Percentiles rank a stretch among this genome's conserved stretches.
These are phyloP conservation scores for Termitomyces sp. DNA, from an alignment of 768 basidiomycete species.

Conservation along the genomic window DNA sequence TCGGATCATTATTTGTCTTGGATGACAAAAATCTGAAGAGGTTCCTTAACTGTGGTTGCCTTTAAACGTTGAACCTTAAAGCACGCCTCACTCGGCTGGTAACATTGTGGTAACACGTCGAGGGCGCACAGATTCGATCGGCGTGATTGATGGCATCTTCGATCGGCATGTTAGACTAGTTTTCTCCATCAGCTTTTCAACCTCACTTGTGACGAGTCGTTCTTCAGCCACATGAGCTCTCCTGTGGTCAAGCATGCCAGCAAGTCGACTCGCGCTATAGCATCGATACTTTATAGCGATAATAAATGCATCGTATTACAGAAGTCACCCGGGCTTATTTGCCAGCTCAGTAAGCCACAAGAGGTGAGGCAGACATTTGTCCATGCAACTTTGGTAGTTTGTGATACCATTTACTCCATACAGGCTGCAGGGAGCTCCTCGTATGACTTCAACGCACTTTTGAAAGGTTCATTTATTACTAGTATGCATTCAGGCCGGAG, in stretches of 20 bases:
- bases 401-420: neutral
- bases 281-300: conserved; percentile 43
- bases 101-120: too few relatives aligned
- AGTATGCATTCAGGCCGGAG: neutral
- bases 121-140: neutral
- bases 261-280: neutral
- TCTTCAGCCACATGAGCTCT: neutral
- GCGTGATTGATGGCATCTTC: too few relatives aligned
- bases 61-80: neutral
- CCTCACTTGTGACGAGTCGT: too few relatives aligned
- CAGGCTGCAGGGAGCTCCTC: conserved; percentile 1
- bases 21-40: neutral
- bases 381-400: neutral
- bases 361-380: neutral
- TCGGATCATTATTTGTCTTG: neutral
- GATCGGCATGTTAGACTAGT: too few relatives aligned
- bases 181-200: too few relatives aligned
- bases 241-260: neutral
- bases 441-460: conserved; percentile 27
- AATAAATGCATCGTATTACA: conserved; percentile 48
- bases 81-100: too few relatives aligned
- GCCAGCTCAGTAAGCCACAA: conserved; percentile 32
- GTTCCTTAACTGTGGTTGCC: neutral
- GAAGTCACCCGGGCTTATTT: conserved; percentile 55
- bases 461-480: conserved; percentile 22